Evolutionary conservation across 2,329 filamentous ascomycete genomes (phyloP).

Genomic region (Amylocarpus encephaloides): DNA sequence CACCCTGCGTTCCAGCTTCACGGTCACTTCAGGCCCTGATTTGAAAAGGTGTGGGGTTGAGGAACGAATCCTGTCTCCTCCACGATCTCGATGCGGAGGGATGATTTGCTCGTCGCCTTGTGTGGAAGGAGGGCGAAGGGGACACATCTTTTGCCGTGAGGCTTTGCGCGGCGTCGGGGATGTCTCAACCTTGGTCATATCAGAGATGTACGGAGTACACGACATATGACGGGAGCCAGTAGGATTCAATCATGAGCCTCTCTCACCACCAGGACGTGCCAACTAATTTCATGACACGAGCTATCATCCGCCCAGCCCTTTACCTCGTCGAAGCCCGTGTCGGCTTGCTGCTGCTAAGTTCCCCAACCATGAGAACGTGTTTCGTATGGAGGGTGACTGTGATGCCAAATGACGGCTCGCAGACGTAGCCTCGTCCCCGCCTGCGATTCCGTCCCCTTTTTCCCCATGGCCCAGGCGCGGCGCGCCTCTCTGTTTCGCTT

Average conservation of each 20-base stretch:
- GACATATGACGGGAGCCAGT: too few relatives aligned
- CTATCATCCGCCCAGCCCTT: background rate
- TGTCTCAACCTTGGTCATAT: too few relatives aligned
- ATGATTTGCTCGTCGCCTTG: background rate
- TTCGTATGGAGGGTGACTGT: background rate
- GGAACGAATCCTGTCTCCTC: too few relatives aligned
- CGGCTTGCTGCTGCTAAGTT: background rate
- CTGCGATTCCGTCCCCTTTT: background rate
- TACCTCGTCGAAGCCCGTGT: background rate
- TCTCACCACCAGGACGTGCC: too few relatives aligned
- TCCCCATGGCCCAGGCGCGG: constrained; percentile 1
- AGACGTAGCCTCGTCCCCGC: background rate
- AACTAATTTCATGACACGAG: too few relatives aligned
- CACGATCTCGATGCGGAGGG: background rate
- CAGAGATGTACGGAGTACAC: too few relatives aligned
- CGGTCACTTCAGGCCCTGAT: background rate
- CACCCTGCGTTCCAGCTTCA: background rate
- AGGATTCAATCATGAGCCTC: too few relatives aligned
- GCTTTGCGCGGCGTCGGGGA: too few relatives aligned
- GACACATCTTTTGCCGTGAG: too few relatives aligned
- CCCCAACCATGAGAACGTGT: background rate
- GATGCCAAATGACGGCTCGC: background rate
- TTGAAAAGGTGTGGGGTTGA: too few relatives aligned
- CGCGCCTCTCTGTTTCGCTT: background rate
- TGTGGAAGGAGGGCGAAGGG: too few relatives aligned